phyloP scores from a whole-genome alignment of 2,329 filamentous ascomycete species.

The Penicillium janthinellum region DNA sequence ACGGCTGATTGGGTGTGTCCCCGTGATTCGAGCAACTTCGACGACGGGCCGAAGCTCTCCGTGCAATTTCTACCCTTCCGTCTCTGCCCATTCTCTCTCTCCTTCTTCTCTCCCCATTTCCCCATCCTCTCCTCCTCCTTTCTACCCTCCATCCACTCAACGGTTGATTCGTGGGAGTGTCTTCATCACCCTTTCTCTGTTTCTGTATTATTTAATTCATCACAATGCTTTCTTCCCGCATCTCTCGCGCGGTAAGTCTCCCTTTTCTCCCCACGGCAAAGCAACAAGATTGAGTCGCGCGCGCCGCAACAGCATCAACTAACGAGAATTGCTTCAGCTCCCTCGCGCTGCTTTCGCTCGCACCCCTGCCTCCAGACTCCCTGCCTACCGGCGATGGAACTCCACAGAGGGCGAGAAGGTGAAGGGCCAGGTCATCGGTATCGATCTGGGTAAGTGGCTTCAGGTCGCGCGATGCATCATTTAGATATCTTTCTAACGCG shows the following conservation, averaged over 20 bases:
- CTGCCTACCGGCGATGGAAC: conserved; percentile 63
- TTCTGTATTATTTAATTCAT: conserved; percentile 40
- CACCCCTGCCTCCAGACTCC: conserved; percentile 68
- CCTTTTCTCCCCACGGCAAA: conserved; percentile 7
- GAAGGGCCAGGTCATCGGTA: conserved; percentile 94
- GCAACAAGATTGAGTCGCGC: conserved; percentile 14
- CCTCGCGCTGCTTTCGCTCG: conserved; percentile 75
- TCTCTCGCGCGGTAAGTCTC: conserved; percentile 72
- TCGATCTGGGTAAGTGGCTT: conserved; percentile 76
- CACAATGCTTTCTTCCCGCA: conserved; percentile 72
- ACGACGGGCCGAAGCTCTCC: conserved; percentile 42
- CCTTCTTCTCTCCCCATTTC: conserved; percentile 24
- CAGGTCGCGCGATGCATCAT: background rate
- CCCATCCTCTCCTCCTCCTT: conserved; percentile 14
- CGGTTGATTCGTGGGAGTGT: conserved; percentile 40
- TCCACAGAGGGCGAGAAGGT: conserved; percentile 69
- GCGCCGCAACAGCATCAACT: conserved; percentile 24
- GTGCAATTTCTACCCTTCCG: conserved; percentile 36
- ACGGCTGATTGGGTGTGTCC: conserved; percentile 21
- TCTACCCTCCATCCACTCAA: conserved; percentile 24
- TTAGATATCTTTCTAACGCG: conserved; percentile 18
- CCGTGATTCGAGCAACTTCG: conserved; percentile 42
- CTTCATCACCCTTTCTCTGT: conserved; percentile 31
- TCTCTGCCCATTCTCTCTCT: conserved; percentile 25
- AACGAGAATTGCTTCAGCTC: conserved; percentile 57